These are phyloP conservation scores for Salvia miltiorrhiza DNA, from an alignment of 257 asterid genomes.

Conservation along the genomic window DNA sequence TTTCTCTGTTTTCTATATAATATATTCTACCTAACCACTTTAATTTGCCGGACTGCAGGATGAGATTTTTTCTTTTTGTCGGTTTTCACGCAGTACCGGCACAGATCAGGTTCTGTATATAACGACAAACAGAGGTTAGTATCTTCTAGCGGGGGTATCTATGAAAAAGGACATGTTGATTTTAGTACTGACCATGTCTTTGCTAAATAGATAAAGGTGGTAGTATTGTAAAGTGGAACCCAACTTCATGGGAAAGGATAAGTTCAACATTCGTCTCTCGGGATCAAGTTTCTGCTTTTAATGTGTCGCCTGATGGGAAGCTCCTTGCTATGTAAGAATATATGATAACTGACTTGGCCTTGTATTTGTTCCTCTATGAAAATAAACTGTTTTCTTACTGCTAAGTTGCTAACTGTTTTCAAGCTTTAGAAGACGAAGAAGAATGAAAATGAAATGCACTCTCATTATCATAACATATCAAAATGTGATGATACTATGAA, in stretches of 20 bases:
- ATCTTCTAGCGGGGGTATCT: slow-evolving; percentile 15
- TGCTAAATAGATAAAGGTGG: slow-evolving; percentile 51
- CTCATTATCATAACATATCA: background rate
- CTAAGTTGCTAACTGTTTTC: background rate
- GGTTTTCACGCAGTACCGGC: slow-evolving; percentile 61
- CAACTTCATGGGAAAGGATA: slow-evolving; percentile 66
- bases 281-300: slow-evolving; percentile 80
- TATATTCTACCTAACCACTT: background rate
- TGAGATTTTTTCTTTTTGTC: slow-evolving; percentile 70
- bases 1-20: slow-evolving; percentile 9
- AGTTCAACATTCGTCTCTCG: slow-evolving; percentile 53
- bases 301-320: slow-evolving; percentile 82
- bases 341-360: background rate
- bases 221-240: slow-evolving; percentile 62
- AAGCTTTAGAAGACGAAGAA: background rate
- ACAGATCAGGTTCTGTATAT: slow-evolving; percentile 61
- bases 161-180: background rate
- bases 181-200: slow-evolving; percentile 17
- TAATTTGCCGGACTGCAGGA: slow-evolving; percentile 41
- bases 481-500: background rate
- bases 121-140: slow-evolving; percentile 60
- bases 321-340: slow-evolving; percentile 75
- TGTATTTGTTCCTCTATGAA: slow-evolving; percentile 4
- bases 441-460: background rate
- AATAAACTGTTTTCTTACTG: background rate